phyloP scores from a whole-genome alignment of 2,329 filamentous ascomycete genomes.

The Alternaria sp. region DNA sequence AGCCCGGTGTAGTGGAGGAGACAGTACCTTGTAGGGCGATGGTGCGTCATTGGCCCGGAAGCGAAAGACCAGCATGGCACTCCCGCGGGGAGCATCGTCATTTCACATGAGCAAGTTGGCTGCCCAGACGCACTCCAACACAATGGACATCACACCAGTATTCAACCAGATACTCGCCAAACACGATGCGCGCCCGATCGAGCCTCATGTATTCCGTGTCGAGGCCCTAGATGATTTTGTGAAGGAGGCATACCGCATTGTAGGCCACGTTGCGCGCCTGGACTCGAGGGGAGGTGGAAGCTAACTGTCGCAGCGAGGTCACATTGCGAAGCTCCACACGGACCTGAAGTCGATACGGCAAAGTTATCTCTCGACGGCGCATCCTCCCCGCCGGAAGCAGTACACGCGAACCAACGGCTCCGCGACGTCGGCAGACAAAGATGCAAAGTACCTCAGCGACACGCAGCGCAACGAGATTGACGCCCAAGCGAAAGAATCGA shows the following conservation, averaged over 20 bases:
- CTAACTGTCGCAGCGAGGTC: conserved; percentile 69
- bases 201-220: conserved; percentile 51
- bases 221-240: conserved; percentile 78
- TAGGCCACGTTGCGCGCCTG: conserved; percentile 54
- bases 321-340: conserved; percentile 78
- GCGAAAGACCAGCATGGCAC: conserved; percentile 25
- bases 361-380: conserved; percentile 85
- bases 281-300: conserved; percentile 21
- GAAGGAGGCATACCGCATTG: conserved; percentile 92
- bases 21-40: background rate
- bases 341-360: conserved; percentile 86
- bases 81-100: conserved; percentile 38
- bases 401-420: conserved; percentile 47
- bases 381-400: conserved; percentile 62
- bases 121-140: conserved; percentile 14
- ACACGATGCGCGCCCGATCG: conserved; percentile 60
- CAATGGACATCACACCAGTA: conserved; percentile 67
- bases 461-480: conserved; percentile 86
- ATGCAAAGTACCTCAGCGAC: conserved; percentile 71
- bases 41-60: conserved; percentile 27
- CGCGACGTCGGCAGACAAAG: conserved; percentile 49
- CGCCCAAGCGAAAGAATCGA: conserved; percentile 80
- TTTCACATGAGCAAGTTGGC: conserved; percentile 20
- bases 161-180: conserved; percentile 73
- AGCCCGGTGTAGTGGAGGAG: background rate